phyloP scores from a whole-genome alignment of 1,139 yeast genomes.

The Eremothecium cymbalariae region DNA sequence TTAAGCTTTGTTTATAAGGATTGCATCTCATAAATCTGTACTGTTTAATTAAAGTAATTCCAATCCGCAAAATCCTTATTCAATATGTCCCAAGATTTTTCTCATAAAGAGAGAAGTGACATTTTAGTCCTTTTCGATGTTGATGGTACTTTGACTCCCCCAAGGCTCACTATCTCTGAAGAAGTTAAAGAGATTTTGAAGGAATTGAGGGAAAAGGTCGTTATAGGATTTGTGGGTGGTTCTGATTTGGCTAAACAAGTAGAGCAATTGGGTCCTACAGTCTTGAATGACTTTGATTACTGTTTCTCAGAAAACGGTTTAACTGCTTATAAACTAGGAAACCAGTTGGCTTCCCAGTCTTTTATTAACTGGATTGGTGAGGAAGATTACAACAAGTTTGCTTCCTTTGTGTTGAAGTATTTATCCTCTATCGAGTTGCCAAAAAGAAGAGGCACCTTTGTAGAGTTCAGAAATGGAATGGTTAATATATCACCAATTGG shows the following conservation, averaged over 20 bases:
- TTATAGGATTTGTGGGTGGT: conserved; percentile 97
- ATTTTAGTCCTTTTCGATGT: conserved; percentile 82
- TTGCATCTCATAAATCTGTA: no score
- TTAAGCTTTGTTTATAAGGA: no score
- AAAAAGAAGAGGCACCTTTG: conserved; percentile 91
- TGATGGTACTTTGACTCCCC: conserved; percentile 97
- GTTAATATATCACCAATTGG: conserved; percentile 97
- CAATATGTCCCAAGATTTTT: conserved; percentile 31
- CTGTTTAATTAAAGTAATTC: no score
- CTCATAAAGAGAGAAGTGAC: conserved; percentile 36
- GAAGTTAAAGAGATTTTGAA: conserved; percentile 68
- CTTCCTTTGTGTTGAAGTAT: conserved; percentile 75
- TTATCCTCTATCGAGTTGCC: conserved; percentile 84
- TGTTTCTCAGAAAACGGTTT: conserved; percentile 96
- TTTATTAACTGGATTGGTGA: conserved; percentile 95
- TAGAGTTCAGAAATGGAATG: conserved; percentile 99
- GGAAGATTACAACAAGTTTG: conserved; percentile 83
- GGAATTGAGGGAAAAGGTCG: conserved; percentile 80
- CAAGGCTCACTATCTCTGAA: conserved; percentile 73
- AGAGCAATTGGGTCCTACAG: conserved; percentile 85
- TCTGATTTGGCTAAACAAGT: conserved; percentile 89
- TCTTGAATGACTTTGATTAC: conserved; percentile 78
- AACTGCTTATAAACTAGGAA: conserved; percentile 90
- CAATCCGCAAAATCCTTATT: no score
- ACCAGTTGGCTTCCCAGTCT: conserved; percentile 82